Base-by-base conservation (phyloP, 208 protist genomes). In the Wallacemonas rigidus region DNA sequence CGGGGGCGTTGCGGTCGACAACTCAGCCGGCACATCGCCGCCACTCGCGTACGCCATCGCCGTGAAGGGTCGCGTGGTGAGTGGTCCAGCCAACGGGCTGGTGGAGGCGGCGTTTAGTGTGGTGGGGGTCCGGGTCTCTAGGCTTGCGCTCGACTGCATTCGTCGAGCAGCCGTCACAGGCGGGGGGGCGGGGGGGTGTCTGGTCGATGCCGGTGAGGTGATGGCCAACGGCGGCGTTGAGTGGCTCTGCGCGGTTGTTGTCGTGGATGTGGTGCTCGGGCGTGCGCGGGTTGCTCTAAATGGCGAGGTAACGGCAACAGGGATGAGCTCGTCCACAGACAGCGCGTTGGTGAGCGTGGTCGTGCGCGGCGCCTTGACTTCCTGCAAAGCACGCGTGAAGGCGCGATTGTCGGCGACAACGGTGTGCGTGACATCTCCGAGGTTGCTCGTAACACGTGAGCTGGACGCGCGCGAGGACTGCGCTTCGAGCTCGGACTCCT, bases 341-440 rank as follows among this genome's bases (percentile, higher is more conserved):
- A 63, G n/a, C 57, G 39, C 39, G 12, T 14, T 44, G 38, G 11
- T 26, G 9, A 4, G 8, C 36, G n/a, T 14, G 57, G 39, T 7
- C 7, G 5, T 40, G n/a, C 36, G 36, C 9, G 57, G 36, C 6
- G 36, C 36, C 36, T 63, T 45, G 9, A 0, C 39, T 38, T 38
- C 36, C 57, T 26, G 53, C 17, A 15, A 6, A 8, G 53, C 53
- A 1, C 53, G 57, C 36, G 38, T 38, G n/a, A 63, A 26, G 26
- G 26, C 12, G n/a, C 60, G 60, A n/a, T 65, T 65, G 43, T 65
- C 43, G 36, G 57, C 57, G 57, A 63, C 44, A 6, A 63, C 38
- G 9, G 57, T 63, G 36, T 63, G 36, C 17, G 36, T 8, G n/a
- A 26, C 36, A 44, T 63, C 57, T 7, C 38, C 57, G 14, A 8